Evolutionary conservation across 2,329 filamentous ascomycete species (phyloP).

Genomic region (Pseudogymnoascus sp.): DNA sequence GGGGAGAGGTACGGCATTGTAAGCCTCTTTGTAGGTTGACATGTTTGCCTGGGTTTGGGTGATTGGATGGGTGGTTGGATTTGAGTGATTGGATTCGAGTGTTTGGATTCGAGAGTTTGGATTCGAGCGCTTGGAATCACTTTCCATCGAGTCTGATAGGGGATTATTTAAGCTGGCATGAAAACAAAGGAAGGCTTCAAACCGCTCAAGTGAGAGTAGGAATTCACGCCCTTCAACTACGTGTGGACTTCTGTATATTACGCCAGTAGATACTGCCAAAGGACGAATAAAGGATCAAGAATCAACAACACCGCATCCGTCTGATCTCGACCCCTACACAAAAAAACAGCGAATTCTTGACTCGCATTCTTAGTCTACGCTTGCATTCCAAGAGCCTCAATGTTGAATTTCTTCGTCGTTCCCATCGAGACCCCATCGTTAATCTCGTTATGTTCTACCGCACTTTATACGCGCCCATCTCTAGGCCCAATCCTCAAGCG

Average conservation of each 20-base stretch:
- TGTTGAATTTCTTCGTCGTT: background rate
- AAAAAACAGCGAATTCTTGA: background rate
- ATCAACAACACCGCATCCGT: background rate
- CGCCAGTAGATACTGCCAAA: background rate
- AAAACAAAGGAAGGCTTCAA: background rate
- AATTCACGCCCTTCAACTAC: background rate
- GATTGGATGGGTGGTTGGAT: background rate
- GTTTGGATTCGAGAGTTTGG: background rate
- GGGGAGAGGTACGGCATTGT: background rate
- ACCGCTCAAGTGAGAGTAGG: background rate
- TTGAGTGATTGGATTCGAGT: background rate
- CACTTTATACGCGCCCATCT: background rate
- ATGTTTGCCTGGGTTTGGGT: background rate
- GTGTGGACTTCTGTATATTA: background rate
- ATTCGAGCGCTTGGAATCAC: background rate
- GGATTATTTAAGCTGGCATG: background rate
- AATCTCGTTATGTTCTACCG: slow-evolving; percentile 1
- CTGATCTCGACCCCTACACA: background rate
- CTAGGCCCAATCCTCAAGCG: background rate
- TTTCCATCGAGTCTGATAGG: background rate
- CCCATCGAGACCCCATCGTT: background rate
- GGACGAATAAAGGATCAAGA: background rate
- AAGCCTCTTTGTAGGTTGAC: background rate
- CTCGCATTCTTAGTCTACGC: slow-evolving; percentile 1
- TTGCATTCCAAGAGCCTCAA: background rate